A percentile compares a stretch with the other conserved stretches of the same genome.
Conservation (phyloP, 73 alveolate genomes). For the Tetrahymena borealis region DNA sequence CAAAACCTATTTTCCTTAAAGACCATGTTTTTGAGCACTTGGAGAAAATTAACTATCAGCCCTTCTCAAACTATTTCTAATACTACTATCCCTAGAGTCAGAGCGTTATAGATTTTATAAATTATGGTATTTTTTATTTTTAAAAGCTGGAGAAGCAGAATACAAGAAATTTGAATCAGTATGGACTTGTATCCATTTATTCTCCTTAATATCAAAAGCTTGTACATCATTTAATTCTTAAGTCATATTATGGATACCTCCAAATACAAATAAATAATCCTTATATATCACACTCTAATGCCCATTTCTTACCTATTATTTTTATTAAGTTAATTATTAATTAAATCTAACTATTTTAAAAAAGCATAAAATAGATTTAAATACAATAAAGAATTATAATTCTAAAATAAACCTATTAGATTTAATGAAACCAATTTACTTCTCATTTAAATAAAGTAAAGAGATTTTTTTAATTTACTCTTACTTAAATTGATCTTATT, state of each 20-base stretch:
- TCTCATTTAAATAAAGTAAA: too few species aligned
- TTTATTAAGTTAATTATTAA: neutral
- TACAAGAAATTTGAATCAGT: neutral
- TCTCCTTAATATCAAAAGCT: neutral
- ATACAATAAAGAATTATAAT: too few species aligned
- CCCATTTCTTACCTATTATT: neutral
- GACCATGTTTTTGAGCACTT: neutral
- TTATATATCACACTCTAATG: neutral
- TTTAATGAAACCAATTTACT: too few species aligned
- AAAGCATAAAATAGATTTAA: too few species aligned
- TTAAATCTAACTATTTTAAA: too few species aligned
- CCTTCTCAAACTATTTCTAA: neutral
- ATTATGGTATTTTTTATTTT: neutral
- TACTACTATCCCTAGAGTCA: neutral
- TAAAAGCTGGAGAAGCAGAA: neutral
- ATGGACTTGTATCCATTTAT: neutral
- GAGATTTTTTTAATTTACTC: too few species aligned
- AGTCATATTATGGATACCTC: neutral
- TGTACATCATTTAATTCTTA: neutral
- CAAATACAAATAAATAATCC: neutral
- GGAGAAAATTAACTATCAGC: neutral
- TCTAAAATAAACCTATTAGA: too few species aligned
- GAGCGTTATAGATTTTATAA: neutral
- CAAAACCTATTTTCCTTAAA: neutral
- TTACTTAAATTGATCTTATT: too few species aligned